Evolutionary conservation across 306 rosid genomes (phyloP), one percentile per base, ranked within the genome.

Genomic region (Bauhinia variegata): DNA sequence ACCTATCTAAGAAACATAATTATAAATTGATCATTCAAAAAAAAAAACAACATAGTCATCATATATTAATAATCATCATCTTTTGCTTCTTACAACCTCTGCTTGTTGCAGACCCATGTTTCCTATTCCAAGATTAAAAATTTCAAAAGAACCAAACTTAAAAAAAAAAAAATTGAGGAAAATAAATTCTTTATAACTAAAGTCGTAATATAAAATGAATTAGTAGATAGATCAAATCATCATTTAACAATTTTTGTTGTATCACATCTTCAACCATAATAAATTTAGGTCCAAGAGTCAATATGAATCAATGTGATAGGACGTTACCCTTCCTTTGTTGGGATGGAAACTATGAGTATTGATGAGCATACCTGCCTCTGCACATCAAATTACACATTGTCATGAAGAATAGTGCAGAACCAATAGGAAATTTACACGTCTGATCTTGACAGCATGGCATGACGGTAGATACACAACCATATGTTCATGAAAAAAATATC

Each of bases 31-130:
- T 85, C 86, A 84, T 80, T 87, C 86, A 81, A 61, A 33, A n/a
- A n/a, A n/a, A n/a, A 81, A 61, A 67, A 81, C 82, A 77, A 44
- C 88, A 73, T 59, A 14, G 79, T 88, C 88, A 91, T 88, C 60
- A 91, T 88, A 75, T 56, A 84, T 70, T 88, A 86, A 91, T 91
- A 76, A 91, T 91, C 92, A 86, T 79, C 91, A 72, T 86, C 95
- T 82, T 84, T 85, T 79, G 37, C 82, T 67, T 49, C 85, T 84
- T 84, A 76, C 95, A 76, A 39, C 67, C 80, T 75, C 88, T 78
- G 83, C 19, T 36, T 60, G 56, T 73, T 80, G 81, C 88, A 78
- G 86, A 19, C 84, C 82, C 88, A 82, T 80, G 82, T 87, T 71
- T 61, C 78, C 81, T 71, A 60, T 80, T 82, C 79, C 86, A 68